Conservation (phyloP, 148 eudicot genomes). For the Vaccinium myrtillus region DNA sequence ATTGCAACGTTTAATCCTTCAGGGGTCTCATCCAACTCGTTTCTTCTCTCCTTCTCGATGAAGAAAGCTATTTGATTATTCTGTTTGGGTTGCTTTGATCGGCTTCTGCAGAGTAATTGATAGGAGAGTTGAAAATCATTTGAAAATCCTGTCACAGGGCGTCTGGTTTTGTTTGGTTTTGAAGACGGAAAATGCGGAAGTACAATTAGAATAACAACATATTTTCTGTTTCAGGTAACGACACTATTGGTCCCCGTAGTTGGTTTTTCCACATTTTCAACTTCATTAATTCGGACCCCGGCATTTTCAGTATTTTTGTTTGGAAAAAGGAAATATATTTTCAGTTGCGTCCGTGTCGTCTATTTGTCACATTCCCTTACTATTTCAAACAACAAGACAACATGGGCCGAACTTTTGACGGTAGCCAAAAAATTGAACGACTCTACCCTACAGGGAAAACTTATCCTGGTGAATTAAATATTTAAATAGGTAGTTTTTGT, state of each 20-base stretch:
- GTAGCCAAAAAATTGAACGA: neutral
- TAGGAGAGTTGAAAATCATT: constrained; percentile 31
- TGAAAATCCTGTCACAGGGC: constrained; percentile 33
- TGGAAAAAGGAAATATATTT: neutral
- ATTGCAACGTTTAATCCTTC: neutral
- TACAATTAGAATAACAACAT: constrained; percentile 11
- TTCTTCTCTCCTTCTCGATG: constrained; percentile 7
- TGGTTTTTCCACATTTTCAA: neutral
- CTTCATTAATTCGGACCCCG: neutral
- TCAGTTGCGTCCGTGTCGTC: neutral
- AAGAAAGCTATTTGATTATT: constrained; percentile 11
- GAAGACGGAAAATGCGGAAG: constrained; percentile 17
- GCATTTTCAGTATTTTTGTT: neutral
- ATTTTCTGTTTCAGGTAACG: constrained; percentile 8
- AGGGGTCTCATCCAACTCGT: neutral
- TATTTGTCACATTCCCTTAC: neutral
- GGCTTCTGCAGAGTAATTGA: constrained; percentile 10
- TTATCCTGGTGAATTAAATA: neutral
- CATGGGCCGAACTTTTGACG: neutral
- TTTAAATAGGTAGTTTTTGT: neutral
- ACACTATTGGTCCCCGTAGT: constrained; percentile 2
- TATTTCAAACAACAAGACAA: constrained; percentile 3
- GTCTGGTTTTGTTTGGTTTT: constrained; percentile 38
- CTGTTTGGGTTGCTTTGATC: constrained; percentile 12
- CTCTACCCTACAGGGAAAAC: neutral